Evolutionary conservation across 108 stramenopile species (phyloP).

Genomic region (Conticribra weissflogii): DNA sequence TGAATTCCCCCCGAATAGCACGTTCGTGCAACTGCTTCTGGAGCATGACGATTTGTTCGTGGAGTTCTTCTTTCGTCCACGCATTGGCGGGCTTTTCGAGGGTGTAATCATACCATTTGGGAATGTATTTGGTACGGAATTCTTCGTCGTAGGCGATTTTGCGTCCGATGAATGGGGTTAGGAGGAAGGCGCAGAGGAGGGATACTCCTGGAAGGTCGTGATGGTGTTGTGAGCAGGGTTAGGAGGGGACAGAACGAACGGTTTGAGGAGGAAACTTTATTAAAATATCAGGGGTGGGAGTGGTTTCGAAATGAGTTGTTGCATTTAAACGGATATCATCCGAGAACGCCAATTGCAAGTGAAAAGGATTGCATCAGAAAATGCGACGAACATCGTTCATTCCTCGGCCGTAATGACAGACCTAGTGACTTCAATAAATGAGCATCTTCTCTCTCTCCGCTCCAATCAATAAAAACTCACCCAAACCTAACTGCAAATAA

Average conservation of each 20-base stretch:
- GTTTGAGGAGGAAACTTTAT: no score
- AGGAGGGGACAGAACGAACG: not conserved
- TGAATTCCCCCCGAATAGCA: conserved; percentile 81
- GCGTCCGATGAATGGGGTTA: conserved; percentile 73
- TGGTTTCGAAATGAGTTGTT: no score
- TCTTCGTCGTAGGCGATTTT: conserved; percentile 84
- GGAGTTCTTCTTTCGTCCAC: conserved; percentile 79
- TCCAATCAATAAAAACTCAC: conserved; percentile 21
- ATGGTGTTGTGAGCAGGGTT: not conserved
- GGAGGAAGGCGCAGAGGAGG: conserved; percentile 62
- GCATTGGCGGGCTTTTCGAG: conserved; percentile 69
- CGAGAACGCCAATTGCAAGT: no score
- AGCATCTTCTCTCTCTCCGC: no score
- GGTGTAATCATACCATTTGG: conserved; percentile 82
- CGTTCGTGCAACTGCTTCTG: conserved; percentile 61
- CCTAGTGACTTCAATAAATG: not conserved
- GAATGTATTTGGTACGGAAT: conserved; percentile 75
- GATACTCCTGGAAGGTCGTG: conserved; percentile 28
- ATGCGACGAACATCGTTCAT: no score
- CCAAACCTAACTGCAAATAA: conserved; percentile 58
- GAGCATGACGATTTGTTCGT: conserved; percentile 67
- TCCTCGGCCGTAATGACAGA: no score
- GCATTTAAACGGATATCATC: no score
- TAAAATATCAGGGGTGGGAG: no score
- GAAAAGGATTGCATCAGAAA: no score